Evolutionary conservation across 768 basidiomycete genomes (phyloP), one percentile per base, ranked within the genome.

Genomic region (Scleroderma citrinum): DNA sequence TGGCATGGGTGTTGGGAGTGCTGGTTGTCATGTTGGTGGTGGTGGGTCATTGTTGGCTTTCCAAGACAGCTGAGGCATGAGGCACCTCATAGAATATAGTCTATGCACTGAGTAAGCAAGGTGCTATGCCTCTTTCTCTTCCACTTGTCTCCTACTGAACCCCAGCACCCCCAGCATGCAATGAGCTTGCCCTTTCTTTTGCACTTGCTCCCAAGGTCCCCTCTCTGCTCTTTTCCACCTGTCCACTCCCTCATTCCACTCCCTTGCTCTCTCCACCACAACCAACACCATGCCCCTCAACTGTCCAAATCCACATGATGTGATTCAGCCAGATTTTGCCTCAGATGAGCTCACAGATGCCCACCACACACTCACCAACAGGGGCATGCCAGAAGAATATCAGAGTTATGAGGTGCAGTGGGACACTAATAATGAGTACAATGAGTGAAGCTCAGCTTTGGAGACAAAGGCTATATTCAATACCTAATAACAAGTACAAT

Each of bases 141-240:
- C 34, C 34, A 35, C n/a, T n/a, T n/a, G n/a, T 35, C 34, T 35
- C 34, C n/a, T n/a, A n/a, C n/a, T n/a, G n/a, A n/a, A 13, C 34
- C 13, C 5, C 34, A 14, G 13, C 5, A 14, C 34, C 34, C 12
- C n/a, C 34, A 35, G 49, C 16, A 38, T 61, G 2, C 49, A 51
- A 12, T 42, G 41, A 35, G n/a, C 63, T 17, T 26, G 55, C 46
- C 59, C 45, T 38, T 38, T 50, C 14, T 21, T 48, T 3, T 5
- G 42, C 10, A n/a, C n/a, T n/a, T n/a, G n/a, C n/a, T n/a, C n/a
- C n/a, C n/a, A n/a, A n/a, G n/a, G n/a, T n/a, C n/a, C n/a, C n/a
- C n/a, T n/a, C n/a, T n/a, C n/a, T n/a, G n/a, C n/a, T n/a, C n/a
- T n/a, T n/a, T n/a, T n/a, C n/a, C n/a, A 52, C 53, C 23, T 53